Percentiles rank a stretch among this genome's conserved stretches.
phyloP scores from a whole-genome alignment of 805 yeast genomes.

The Metschnikowia proteae region DNA sequence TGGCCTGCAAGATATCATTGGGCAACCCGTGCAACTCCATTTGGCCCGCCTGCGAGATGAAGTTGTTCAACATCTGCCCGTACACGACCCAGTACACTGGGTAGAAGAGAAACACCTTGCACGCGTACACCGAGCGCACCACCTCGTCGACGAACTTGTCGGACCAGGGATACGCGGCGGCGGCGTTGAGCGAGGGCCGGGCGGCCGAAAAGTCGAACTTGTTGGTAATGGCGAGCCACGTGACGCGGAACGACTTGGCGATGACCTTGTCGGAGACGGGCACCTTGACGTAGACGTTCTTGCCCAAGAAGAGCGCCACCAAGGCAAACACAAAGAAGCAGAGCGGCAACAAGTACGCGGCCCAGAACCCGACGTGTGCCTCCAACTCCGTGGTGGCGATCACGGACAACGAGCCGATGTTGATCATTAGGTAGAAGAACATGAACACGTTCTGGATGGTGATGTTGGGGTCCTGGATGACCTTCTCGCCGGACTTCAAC shows the following conservation, averaged over 20 bases:
- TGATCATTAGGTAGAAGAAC: slow-evolving; percentile 73
- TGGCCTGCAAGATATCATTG: slow-evolving; percentile 72
- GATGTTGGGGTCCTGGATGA: slow-evolving; percentile 56
- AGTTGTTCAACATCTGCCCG: slow-evolving; percentile 67
- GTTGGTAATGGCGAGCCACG: slow-evolving; percentile 43
- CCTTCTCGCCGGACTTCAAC: slow-evolving; percentile 39
- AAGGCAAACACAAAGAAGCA: slow-evolving; percentile 53
- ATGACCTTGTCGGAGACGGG: slow-evolving; percentile 63
- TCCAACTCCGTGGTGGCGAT: slow-evolving; percentile 77
- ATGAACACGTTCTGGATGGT: slow-evolving; percentile 72
- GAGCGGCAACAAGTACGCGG: slow-evolving; percentile 71
- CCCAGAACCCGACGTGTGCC: slow-evolving; percentile 61
- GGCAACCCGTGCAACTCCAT: slow-evolving; percentile 77
- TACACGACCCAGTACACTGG: slow-evolving; percentile 75
- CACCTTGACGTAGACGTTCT: slow-evolving; percentile 50
- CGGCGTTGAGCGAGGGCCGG: slow-evolving; percentile 53
- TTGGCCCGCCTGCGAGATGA: slow-evolving; percentile 68
- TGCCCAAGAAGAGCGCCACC: slow-evolving; percentile 48
- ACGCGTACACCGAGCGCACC: slow-evolving; percentile 58
- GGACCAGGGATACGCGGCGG: slow-evolving; percentile 51
- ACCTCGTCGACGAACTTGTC: slow-evolving; percentile 76
- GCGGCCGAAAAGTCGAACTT: slow-evolving; percentile 51
- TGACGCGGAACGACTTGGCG: slow-evolving; percentile 45
- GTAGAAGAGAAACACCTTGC: slow-evolving; percentile 67
- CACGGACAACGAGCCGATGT: slow-evolving; percentile 70